Conservation (phyloP, 352 stramenopile species). For the Ochromonadaceae sp. region DNA sequence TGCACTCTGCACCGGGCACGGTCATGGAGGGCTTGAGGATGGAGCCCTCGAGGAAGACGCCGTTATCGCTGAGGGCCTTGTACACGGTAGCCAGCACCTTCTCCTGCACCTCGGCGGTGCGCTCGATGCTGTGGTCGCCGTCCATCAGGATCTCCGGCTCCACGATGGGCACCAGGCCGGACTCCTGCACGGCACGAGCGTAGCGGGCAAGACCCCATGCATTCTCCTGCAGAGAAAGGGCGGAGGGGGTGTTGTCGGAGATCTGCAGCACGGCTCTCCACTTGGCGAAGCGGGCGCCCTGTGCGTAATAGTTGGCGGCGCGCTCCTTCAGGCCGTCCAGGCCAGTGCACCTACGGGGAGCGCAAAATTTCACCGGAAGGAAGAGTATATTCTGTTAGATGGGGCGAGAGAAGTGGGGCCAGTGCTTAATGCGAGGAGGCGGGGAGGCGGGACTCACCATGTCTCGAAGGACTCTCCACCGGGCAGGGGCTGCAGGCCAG, state of each 20-base stretch:
- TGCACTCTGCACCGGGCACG: slow-evolving; percentile 37
- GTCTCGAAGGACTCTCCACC: slow-evolving; percentile 44
- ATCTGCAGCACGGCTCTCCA: slow-evolving; percentile 51
- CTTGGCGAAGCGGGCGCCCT: slow-evolving; percentile 49
- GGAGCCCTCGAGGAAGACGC: slow-evolving; percentile 47
- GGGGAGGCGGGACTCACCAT: slow-evolving; percentile 18
- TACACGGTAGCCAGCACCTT: slow-evolving; percentile 42
- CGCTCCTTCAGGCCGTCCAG: slow-evolving; percentile 46
- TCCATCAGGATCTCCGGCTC: slow-evolving; percentile 55
- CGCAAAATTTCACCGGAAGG: no score
- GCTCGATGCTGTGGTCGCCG: slow-evolving; percentile 42
- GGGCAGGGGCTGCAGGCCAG: slow-evolving; percentile 41
- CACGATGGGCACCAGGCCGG: slow-evolving; percentile 51
- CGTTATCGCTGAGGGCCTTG: slow-evolving; percentile 45
- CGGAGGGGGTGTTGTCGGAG: slow-evolving; percentile 26
- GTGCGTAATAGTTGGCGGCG: slow-evolving; percentile 45
- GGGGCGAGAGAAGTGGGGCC: neutral
- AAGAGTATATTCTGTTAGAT: no score
- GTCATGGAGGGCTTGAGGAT: slow-evolving; percentile 55
- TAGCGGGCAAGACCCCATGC: slow-evolving; percentile 36
- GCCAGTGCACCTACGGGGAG: slow-evolving; percentile 38
- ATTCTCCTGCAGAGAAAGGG: slow-evolving; percentile 30
- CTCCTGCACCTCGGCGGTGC: slow-evolving; percentile 44
- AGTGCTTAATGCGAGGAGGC: neutral
- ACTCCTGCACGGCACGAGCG: slow-evolving; percentile 46